Evolutionary conservation across 805 yeast genomes (phyloP), one percentile per base, ranked within the genome.

Genomic region (Yarrowia sp.): DNA sequence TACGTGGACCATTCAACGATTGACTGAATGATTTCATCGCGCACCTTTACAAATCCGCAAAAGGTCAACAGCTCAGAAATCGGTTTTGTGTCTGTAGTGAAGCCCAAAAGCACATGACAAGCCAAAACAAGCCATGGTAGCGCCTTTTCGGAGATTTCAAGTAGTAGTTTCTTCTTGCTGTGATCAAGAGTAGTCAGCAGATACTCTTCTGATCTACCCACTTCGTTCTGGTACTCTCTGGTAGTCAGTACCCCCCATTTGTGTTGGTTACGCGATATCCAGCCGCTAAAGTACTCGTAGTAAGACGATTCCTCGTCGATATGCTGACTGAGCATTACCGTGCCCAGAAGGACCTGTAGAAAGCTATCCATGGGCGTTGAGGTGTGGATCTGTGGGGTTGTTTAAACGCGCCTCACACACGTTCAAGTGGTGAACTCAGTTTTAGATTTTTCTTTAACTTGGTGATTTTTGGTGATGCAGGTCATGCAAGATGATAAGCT

Each of bases 1-100:
- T 55, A 55, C 3, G 47, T 55, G 4, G 47, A 40, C 63, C 63
- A 55, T 9, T 55, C 63, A n/a, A 55, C 63, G n/a, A 55, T 55
- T 5, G 47, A 40, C 47, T 30, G 17, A 15, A 55, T n/a, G 15
- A 42, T 20, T 15, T 24, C 12, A 20, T 40, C n/a, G 15, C 9
- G 8, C 0, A 55, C 34, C 10, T 12, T 24, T 7, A n/a, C 17
- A 20, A 55, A 55, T 3, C 63, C 63, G 10, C 63, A 55, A n/a
- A 24, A 55, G 15, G 15, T 17, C 47, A 55, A 4, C 17, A 55
- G 40, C 10, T 42, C 38, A 0, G 49, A 55, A 12, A 55, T 55
- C 20, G 30, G 19, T n/a, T 19, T 12, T 3, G 38, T 5, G n/a
- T 55, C 38, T 7, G 46, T 40, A 10, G 47, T 40, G 36, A 55